A percentile compares a stretch with the other conserved stretches of the same genome.
Conservation (phyloP, 768 basidiomycete species). For the Gymnopilus dilepis region DNA sequence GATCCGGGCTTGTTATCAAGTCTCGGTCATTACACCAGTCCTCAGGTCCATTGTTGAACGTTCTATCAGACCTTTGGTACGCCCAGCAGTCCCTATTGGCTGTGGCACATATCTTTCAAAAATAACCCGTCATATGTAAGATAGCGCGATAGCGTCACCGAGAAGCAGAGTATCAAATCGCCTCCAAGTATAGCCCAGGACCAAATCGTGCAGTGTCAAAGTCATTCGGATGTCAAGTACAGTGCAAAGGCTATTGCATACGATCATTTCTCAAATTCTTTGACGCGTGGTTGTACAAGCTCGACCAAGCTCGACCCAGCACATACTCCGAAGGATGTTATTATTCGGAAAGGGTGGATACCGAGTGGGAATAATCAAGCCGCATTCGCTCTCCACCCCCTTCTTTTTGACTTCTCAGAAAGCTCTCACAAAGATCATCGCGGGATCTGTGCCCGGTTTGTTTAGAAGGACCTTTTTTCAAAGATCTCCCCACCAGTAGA, state of each 20-base stretch:
- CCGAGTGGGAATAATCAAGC: neutral
- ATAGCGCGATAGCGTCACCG: conserved; percentile 7
- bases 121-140: neutral
- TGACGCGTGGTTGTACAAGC: neutral
- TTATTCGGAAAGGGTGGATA: neutral
- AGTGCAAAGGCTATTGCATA: neutral
- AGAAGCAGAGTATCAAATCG: neutral
- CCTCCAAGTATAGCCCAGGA: neutral
- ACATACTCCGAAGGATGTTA: conserved; percentile 3
- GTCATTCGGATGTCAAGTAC: neutral
- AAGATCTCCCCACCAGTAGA: neutral
- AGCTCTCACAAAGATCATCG: neutral
- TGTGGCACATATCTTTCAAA: neutral
- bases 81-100: neutral
- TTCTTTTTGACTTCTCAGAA: neutral
- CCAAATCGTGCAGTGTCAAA: neutral
- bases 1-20: neutral
- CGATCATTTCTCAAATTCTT: neutral
- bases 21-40: neutral
- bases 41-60: neutral
- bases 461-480: neutral
- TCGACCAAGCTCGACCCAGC: conserved; percentile 1
- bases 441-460: conserved; percentile 1
- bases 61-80: neutral
- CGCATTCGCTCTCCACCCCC: neutral